These are phyloP conservation scores for Brettanomyces bruxellensis DNA, from an alignment of 805 yeast species.

Conservation along the genomic window DNA sequence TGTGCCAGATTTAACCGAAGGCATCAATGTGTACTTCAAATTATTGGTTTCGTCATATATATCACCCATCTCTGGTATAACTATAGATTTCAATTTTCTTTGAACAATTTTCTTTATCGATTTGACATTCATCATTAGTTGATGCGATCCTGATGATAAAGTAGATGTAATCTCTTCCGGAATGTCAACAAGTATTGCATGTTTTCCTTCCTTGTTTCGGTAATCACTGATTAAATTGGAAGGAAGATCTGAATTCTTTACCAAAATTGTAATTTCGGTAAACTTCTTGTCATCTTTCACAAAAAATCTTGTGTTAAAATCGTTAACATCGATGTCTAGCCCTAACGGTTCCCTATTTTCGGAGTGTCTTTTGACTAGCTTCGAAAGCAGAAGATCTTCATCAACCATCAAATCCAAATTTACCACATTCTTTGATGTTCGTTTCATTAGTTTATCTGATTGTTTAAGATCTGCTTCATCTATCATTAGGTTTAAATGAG, in stretches of 20 bases:
- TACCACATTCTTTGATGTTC: slow-evolving; percentile 15
- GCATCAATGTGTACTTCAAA: slow-evolving; percentile 16
- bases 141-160: neutral
- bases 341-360: slow-evolving; percentile 10
- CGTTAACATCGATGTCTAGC: slow-evolving; percentile 2
- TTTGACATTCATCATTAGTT: neutral
- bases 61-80: slow-evolving; percentile 9
- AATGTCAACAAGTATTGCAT: slow-evolving; percentile 1
- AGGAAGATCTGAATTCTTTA: slow-evolving; percentile 2
- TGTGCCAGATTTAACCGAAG: slow-evolving; percentile 17
- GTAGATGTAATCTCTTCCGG: neutral
- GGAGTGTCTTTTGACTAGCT: slow-evolving; percentile 9
- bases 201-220: neutral
- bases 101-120: neutral
- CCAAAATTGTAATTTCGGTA: neutral
- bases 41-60: slow-evolving; percentile 3
- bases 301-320: neutral
- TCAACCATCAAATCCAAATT: slow-evolving; percentile 9
- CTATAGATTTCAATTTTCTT: neutral
- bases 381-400: slow-evolving; percentile 7
- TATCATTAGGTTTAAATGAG: slow-evolving; percentile 8
- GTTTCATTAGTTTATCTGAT: slow-evolving; percentile 5
- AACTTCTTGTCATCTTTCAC: neutral
- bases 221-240: neutral
- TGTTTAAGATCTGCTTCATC: slow-evolving; percentile 7